phyloP scores from a whole-genome alignment of 2,329 filamentous ascomycete species.

The Penicillium polonicum region DNA sequence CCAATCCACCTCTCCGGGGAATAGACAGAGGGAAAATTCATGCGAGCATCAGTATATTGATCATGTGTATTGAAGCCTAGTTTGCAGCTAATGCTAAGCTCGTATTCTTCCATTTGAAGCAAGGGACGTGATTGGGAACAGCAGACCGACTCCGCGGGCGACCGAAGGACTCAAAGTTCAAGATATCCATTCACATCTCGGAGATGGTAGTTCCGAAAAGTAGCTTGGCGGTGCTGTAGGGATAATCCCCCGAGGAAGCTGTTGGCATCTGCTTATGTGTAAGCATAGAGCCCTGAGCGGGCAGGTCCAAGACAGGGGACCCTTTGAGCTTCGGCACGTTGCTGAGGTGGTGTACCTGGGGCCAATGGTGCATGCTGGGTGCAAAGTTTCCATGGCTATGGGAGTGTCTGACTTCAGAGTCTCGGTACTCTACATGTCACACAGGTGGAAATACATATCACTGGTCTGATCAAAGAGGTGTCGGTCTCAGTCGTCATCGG shows the following conservation, averaged over 20 bases:
- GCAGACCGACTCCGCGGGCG: background rate
- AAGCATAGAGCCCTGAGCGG: background rate
- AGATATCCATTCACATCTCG: conserved; percentile 9
- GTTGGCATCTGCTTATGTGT: background rate
- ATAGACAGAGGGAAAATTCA: background rate
- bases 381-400: conserved; percentile 4
- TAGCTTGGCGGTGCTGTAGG: background rate
- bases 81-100: background rate
- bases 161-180: conserved; percentile 2
- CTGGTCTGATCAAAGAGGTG: conserved; percentile 4
- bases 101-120: conserved; percentile 1
- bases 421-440: conserved; percentile 15
- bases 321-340: conserved; percentile 11
- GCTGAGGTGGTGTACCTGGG: background rate
- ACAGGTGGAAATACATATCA: conserved; percentile 4
- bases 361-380: conserved; percentile 9
- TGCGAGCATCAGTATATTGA: conserved; percentile 7
- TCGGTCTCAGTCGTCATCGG: conserved; percentile 1
- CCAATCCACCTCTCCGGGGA: background rate
- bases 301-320: background rate
- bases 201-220: conserved; percentile 13
- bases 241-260: conserved; percentile 5
- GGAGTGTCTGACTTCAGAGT: conserved; percentile 3
- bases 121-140: conserved; percentile 2
- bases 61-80: conserved; percentile 10